phyloP scores from a whole-genome alignment of 768 basidiomycete species.

The Saitozyma sp. region DNA sequence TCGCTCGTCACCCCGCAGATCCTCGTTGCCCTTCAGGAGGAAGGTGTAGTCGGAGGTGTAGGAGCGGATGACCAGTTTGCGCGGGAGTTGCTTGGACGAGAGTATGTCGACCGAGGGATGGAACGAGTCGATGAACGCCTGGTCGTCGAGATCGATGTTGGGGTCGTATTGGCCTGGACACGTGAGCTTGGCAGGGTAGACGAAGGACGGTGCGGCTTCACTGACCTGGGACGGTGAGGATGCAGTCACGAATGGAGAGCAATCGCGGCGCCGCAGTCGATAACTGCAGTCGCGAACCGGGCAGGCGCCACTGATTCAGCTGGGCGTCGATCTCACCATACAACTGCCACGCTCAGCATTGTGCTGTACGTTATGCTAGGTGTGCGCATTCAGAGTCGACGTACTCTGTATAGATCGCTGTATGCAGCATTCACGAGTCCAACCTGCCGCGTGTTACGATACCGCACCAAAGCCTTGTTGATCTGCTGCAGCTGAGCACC shows the following conservation, averaged over 20 bases:
- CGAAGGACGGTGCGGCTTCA: neutral
- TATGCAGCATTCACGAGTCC: slow-evolving; percentile 36
- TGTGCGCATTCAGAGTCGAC: neutral
- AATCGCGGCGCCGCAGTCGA: slow-evolving; percentile 42
- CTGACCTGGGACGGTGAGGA: slow-evolving; percentile 49
- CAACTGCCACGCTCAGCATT: slow-evolving; percentile 23
- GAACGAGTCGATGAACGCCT: slow-evolving; percentile 47
- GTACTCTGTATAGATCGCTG: slow-evolving; percentile 35
- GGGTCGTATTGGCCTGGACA: slow-evolving; percentile 46
- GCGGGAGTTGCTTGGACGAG: slow-evolving; percentile 44
- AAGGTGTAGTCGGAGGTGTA: slow-evolving; percentile 39
- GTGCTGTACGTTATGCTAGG: too few species aligned
- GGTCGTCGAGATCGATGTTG: slow-evolving; percentile 40
- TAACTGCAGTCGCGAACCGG: slow-evolving; percentile 42
- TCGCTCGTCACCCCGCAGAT: slow-evolving; percentile 48
- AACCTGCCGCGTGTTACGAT: slow-evolving; percentile 24
- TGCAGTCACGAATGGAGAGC: slow-evolving; percentile 39
- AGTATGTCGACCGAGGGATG: slow-evolving; percentile 44
- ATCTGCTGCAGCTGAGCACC: slow-evolving; percentile 29
- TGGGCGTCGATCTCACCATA: slow-evolving; percentile 44
- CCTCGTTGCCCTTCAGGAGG: slow-evolving; percentile 50
- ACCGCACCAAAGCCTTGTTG: slow-evolving; percentile 25
- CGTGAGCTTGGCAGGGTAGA: slow-evolving; percentile 1
- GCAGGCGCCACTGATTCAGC: slow-evolving; percentile 41
- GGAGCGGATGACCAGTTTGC: slow-evolving; percentile 44